Percentiles rank a stretch among this genome's conserved stretches.
phyloP scores from a whole-genome alignment of 164 flowering plant species.

The Cinnamomum chago region DNA sequence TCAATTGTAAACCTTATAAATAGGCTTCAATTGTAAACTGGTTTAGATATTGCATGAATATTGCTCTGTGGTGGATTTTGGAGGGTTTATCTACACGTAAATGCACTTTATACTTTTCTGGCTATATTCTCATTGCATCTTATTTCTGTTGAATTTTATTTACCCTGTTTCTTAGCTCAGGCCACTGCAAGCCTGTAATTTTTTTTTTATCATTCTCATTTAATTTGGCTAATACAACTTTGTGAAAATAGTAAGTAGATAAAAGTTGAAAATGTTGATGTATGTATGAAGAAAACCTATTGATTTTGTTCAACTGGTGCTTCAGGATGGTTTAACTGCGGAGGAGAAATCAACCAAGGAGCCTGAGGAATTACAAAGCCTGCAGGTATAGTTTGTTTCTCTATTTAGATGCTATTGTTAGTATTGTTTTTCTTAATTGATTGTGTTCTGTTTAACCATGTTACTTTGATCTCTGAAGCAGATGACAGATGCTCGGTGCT shows the following conservation, averaged over 20 bases:
- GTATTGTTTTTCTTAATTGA: background rate
- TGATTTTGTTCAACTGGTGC: slow-evolving; percentile 6
- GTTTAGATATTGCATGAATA: background rate
- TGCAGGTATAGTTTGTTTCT: slow-evolving; percentile 57
- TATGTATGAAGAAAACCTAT: background rate
- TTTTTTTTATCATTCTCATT: no score
- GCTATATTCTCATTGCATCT: background rate
- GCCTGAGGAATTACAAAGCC: slow-evolving; percentile 66
- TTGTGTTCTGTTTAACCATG: background rate
- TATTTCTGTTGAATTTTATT: no score
- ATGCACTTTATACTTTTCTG: background rate
- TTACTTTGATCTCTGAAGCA: slow-evolving; percentile 25
- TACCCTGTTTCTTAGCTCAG: no score
- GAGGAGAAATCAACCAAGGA: slow-evolving; percentile 69
- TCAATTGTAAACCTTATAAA: background rate
- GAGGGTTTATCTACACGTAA: background rate
- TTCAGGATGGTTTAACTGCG: slow-evolving; percentile 79
- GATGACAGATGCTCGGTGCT: slow-evolving; percentile 97
- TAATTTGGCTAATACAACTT: no score
- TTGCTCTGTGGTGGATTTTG: background rate
- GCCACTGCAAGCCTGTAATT: no score
- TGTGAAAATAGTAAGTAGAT: no score
- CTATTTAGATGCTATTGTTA: background rate
- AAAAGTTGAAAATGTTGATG: background rate
- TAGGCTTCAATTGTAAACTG: background rate